These are phyloP conservation scores for Cardiospermum halicacabum DNA, from an alignment of 345 rosid genomes.

Conservation along the genomic window DNA sequence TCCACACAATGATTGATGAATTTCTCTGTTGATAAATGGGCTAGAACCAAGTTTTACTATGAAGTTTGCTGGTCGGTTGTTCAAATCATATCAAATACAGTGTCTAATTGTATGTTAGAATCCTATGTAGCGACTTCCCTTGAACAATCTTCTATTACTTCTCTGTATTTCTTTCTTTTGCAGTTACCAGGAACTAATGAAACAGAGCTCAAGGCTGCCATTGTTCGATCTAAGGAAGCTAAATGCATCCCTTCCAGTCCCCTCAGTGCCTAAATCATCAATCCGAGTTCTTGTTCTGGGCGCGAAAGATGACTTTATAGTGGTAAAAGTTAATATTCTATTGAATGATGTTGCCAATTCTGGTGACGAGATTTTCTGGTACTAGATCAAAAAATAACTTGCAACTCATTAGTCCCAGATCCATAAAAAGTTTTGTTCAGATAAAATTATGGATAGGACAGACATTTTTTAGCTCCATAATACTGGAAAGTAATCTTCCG, in stretches of 20 bases:
- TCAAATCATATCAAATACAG: neutral
- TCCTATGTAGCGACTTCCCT: neutral
- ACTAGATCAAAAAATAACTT: neutral
- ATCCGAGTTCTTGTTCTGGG: conserved; percentile 63
- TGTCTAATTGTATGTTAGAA: neutral
- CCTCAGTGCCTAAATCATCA: conserved; percentile 43
- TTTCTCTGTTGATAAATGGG: neutral
- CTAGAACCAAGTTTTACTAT: too few species aligned
- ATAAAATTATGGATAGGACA: neutral
- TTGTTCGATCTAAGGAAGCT: conserved; percentile 81
- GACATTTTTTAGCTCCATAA: neutral
- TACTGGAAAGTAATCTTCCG: neutral
- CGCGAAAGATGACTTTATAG: conserved; percentile 76
- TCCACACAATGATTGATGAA: neutral
- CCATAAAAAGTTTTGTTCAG: neutral
- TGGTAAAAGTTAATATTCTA: conserved; percentile 37
- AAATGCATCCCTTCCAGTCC: conserved; percentile 84
- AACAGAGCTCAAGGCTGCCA: conserved; percentile 66
- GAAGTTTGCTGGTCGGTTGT: too few species aligned
- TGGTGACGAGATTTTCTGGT: neutral
- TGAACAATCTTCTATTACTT: neutral
- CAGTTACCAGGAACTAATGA: conserved; percentile 82
- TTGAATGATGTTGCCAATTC: neutral
- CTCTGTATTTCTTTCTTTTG: conserved; percentile 15
- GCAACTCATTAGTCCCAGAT: neutral